Evolutionary conservation across 192 early-diverging fungal species (phyloP), one percentile per base, ranked within the genome.

Genomic region (Rhizophlyctis rosea): DNA sequence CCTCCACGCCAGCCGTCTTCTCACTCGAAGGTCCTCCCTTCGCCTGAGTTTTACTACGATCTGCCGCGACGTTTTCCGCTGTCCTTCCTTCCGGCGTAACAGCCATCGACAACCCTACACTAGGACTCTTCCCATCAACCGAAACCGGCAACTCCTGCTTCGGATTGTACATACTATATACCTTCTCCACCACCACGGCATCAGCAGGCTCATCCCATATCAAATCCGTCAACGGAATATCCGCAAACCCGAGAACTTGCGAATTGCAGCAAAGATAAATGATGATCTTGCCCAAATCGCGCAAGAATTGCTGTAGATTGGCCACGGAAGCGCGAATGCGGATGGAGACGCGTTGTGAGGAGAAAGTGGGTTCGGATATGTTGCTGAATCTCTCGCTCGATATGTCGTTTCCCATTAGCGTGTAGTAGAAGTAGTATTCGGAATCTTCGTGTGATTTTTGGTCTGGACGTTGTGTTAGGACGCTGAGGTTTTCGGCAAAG

Each of bases 271-370:
- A 76, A 3, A 84, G 59, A 35, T 79, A 71, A 49, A 84, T 63
- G 3, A 61, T 52, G 0, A 84, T 44, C 3, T 47, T 59, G 21
- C 65, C 68, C 18, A 79, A 33, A 29, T 79, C 75, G 9, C 35
- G 24, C 18, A 83, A 47, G 31, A 80, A 75, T 1, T 25, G 24
- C 2, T 33, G 44, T 11, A 85, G 25, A 31, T 77, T 62, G 4
- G 39, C 30, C 1, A 33, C n/a, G 2, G 65, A 57, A 2, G 69
- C 63, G 11, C 71, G 57, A 21, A 85, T 36, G 5, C 74, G 72
- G 32, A 85, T 69, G 9, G 76, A 75, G 36, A 85, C 62, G 13
- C 73, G 54, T 51, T 85, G 81, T 13, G 79, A 59, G 1, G 81
- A 65, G 59, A 85, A 83, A 2, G 39, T 53, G 11, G 81, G 79